Percentiles rank a stretch among this genome's conserved stretches.
Evolutionary conservation across 148 eudicot genomes (phyloP).

Genomic region (Nyssa sinensis): DNA sequence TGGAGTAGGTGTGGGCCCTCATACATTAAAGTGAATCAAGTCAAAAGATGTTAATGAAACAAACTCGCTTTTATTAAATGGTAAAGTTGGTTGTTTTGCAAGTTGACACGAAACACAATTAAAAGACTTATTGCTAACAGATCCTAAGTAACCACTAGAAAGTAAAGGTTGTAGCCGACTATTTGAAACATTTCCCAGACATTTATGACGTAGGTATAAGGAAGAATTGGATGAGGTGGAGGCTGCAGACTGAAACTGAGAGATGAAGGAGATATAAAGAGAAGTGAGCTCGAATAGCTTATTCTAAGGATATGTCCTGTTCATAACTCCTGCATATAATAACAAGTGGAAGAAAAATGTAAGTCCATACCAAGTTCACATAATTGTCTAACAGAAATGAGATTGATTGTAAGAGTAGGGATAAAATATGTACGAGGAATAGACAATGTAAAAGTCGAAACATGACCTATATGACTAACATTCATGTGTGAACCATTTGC

Average conservation of each 20-base stretch:
- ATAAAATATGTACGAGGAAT: conserved; percentile 5
- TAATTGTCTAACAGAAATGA: conserved; percentile 18
- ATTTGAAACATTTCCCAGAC: conserved; percentile 4
- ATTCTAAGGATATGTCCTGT: conserved; percentile 14
- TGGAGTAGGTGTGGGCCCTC: neutral
- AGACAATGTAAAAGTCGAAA: neutral
- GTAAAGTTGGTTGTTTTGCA: conserved; percentile 7
- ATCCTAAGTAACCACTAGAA: conserved; percentile 4
- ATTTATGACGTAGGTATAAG: neutral
- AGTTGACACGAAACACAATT: conserved; percentile 1
- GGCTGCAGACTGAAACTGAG: too few relatives aligned
- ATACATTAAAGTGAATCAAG: conserved; percentile 11
- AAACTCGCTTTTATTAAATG: conserved; percentile 4
- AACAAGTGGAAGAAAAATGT: conserved; percentile 3
- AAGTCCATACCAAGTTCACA: conserved; percentile 19
- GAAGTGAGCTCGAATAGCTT: conserved; percentile 2
- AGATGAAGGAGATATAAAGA: too few relatives aligned
- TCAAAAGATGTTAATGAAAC: conserved; percentile 14
- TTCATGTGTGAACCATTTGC: neutral
- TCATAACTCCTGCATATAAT: conserved; percentile 16
- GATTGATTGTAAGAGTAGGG: conserved; percentile 18
- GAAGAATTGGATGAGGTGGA: neutral
- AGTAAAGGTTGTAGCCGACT: neutral
- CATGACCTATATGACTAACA: conserved; percentile 6
- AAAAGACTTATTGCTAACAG: neutral